Percentiles rank a stretch among this genome's conserved stretches.
Evolutionary conservation across 441 rosid species (phyloP).

Genomic region (Pelargonium fulgidum): DNA sequence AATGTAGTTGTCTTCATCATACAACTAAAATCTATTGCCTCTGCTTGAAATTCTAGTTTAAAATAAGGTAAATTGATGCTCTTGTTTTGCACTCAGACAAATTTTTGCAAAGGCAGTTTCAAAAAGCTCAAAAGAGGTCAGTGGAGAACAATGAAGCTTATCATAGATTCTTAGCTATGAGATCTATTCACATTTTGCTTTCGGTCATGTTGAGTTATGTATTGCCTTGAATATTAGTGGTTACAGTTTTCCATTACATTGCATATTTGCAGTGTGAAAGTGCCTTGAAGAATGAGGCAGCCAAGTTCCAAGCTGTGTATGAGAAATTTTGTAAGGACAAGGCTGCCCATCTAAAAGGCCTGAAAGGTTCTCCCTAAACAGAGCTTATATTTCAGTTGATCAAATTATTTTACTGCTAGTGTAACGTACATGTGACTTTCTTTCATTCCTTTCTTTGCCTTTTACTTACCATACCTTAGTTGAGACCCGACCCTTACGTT

Average conservation of each 20-base stretch:
- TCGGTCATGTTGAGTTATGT: not conserved
- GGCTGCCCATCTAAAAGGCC: slow-evolving; percentile 44
- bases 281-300: slow-evolving; percentile 53
- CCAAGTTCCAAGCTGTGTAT: slow-evolving; percentile 56
- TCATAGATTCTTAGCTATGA: slow-evolving; percentile 10
- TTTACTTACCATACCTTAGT: too few species aligned
- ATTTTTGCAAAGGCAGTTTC: slow-evolving; percentile 57
- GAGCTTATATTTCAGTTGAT: not conserved
- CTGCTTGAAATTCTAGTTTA: not conserved
- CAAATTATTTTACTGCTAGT: not conserved
- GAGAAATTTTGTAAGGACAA: slow-evolving; percentile 66
- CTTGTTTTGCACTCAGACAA: slow-evolving; percentile 40
- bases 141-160: slow-evolving; percentile 17
- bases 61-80: slow-evolving; percentile 7
- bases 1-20: not conserved
- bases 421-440: not conserved
- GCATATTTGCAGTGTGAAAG: slow-evolving; percentile 52
- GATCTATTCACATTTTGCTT: slow-evolving; percentile 6
- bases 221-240: slow-evolving; percentile 14
- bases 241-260: not conserved
- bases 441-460: too few species aligned
- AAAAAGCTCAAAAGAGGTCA: slow-evolving; percentile 80
- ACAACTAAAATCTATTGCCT: not conserved
- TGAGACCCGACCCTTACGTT: too few species aligned
- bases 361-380: slow-evolving; percentile 40